Percentiles rank a stretch among this genome's conserved stretches.
These are phyloP conservation scores for Metschnikowia santaceciliae DNA, from an alignment of 805 yeast species.

Conservation along the genomic window DNA sequence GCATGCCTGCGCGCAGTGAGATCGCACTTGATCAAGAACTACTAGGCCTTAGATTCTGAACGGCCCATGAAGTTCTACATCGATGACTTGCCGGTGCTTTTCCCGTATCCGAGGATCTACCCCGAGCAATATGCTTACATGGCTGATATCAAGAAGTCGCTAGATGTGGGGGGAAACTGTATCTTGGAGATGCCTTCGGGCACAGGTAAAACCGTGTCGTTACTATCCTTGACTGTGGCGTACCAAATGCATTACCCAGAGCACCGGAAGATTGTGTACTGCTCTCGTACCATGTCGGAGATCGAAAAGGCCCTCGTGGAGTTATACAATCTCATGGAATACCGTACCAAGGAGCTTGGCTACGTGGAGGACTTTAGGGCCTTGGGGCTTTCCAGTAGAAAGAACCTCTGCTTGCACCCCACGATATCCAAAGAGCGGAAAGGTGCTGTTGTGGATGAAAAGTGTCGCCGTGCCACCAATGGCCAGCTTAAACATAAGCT, in stretches of 20 bases:
- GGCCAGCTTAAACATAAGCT: conserved; percentile 74
- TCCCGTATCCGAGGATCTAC: conserved; percentile 94
- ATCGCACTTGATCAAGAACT: conserved; percentile 1
- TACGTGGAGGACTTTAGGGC: conserved; percentile 89
- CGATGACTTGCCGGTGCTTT: conserved; percentile 92
- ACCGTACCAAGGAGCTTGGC: conserved; percentile 77
- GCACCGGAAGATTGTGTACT: conserved; percentile 88
- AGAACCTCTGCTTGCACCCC: conserved; percentile 90
- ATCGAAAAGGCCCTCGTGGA: conserved; percentile 96
- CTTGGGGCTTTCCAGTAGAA: conserved; percentile 88
- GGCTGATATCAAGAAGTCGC: conserved; percentile 89
- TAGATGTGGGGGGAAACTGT: conserved; percentile 96
- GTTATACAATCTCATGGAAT: conserved; percentile 82
- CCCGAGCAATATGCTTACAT: conserved; percentile 98
- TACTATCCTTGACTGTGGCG: conserved; percentile 87
- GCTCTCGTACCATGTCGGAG: conserved; percentile 99
- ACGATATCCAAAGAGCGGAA: conserved; percentile 80
- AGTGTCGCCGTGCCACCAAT: conserved; percentile 90
- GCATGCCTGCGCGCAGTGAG: not conserved
- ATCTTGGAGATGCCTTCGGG: conserved; percentile 99
- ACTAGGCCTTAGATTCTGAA: not conserved
- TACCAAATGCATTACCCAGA: conserved; percentile 95
- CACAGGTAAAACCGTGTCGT: conserved; percentile 94
- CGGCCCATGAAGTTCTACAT: conserved; percentile 67
- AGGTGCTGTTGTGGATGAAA: conserved; percentile 92